A percentile compares a stretch with the other conserved stretches of the same genome.
Evolutionary conservation across 78 protist species (phyloP).

Genomic region (Parvularia atlantis): DNA sequence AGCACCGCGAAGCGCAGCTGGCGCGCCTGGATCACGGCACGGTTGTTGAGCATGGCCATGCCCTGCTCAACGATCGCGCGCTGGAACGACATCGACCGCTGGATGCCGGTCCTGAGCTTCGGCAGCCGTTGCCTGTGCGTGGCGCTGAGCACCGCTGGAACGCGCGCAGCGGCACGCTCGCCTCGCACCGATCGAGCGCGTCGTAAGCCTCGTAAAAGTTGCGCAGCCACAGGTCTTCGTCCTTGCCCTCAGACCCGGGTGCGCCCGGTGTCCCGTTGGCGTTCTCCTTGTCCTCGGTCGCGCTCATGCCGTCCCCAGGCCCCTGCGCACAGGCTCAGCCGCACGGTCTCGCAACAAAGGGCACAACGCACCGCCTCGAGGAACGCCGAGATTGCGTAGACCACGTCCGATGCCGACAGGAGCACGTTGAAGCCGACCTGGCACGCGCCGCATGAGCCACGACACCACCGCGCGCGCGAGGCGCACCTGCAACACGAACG

Average conservation of each 20-base stretch:
- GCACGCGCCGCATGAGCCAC: neutral
- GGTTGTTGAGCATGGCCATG: conserved; percentile 26
- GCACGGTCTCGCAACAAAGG: neutral
- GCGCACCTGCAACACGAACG: conserved; percentile 4
- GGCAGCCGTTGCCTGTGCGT: no score
- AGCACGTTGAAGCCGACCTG: conserved; percentile 12
- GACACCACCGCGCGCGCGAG: no score
- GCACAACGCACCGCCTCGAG: conserved; percentile 7
- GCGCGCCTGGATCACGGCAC: conserved; percentile 21
- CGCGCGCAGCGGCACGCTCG: neutral
- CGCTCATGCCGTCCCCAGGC: neutral
- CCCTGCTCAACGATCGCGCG: conserved; percentile 38
- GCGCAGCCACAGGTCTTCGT: conserved; percentile 30
- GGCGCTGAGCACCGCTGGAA: neutral
- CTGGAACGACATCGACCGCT: conserved; percentile 31
- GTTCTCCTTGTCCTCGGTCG: neutral
- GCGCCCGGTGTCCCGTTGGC: conserved; percentile 15
- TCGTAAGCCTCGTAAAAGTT: conserved; percentile 56
- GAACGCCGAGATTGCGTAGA: conserved; percentile 33
- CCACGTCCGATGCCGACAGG: conserved; percentile 37
- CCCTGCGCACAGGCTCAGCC: neutral
- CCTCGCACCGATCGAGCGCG: conserved; percentile 20
- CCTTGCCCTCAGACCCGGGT: conserved; percentile 13
- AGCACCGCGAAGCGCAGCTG: conserved; percentile 42
- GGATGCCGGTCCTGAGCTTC: conserved; percentile 20